Evolutionary conservation across 2,329 filamentous ascomycete genomes (phyloP), one percentile per base, ranked within the genome.

Genomic region (Pseudocercospora vitis): DNA sequence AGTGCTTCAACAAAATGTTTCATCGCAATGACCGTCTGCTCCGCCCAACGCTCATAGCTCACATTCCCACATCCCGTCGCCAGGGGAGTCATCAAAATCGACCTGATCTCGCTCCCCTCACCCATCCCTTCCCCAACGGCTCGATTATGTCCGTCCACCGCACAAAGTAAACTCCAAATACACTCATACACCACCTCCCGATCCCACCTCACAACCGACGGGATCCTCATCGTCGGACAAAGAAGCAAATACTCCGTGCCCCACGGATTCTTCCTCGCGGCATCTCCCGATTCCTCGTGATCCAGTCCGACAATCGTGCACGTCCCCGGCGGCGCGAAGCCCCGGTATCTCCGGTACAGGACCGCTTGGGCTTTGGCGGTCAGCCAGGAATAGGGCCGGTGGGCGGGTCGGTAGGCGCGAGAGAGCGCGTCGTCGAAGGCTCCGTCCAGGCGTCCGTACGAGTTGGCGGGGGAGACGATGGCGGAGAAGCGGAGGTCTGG

Each of bases 391-490:
- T 81, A 81, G 48, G 76, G 71, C 19, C 18, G 24, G 9, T 73
- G 62, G 3, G 56, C 55, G 0, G 77, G 77, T 1, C 75, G 74
- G 55, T 81, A 75, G 8, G 72, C 71, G 26, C 72, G 70, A 0
- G 78, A 80, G 50, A 82, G 77, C 19, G 79, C 79, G 57, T 80
- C 75, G 64, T 81, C 78, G 57, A 81, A 82, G 44, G 73, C 77
- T 23, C 80, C 80, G 57, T 82, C 79, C 0, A 83, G 72, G 1
- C 73, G 72, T 23, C 73, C 79, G 62, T 80, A 81, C 1, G 77
- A 80, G 60, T 81, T 81, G 35, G 79, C 78, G 0, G 79, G 79
- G 1, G 79, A 81, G 18, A 81, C 77, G 35, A 81, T 67, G 9
- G 76, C 68, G 61, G 81, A 74, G 61, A 79, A 80, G 24, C 66